phyloP scores from a whole-genome alignment of 306 rosid genomes.

The Gillenia trifoliata region DNA sequence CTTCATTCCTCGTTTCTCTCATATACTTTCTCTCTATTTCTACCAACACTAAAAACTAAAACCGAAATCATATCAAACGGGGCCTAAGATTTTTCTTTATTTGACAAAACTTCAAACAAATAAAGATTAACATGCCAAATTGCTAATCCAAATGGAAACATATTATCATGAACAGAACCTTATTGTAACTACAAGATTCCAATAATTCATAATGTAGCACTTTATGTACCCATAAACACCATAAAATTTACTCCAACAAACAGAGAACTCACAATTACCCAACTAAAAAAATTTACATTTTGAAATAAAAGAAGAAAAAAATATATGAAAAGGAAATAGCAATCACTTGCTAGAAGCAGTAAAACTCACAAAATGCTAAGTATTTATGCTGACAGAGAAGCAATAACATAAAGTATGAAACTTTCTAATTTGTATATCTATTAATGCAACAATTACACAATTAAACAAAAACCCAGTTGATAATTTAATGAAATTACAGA shows the following conservation, averaged over 20 bases:
- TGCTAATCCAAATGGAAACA: neutral
- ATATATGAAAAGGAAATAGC: neutral
- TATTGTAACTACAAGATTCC: no score
- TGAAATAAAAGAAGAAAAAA: neutral
- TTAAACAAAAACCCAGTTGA: slow-evolving; percentile 1
- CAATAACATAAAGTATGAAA: neutral
- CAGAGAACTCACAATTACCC: neutral
- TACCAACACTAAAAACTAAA: no score
- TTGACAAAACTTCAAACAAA: neutral
- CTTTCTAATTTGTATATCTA: no score
- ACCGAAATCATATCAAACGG: no score
- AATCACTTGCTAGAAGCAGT: neutral
- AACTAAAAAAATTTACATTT: neutral
- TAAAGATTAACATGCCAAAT: neutral
- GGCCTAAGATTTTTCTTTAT: no score
- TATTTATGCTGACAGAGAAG: neutral
- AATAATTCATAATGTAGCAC: neutral
- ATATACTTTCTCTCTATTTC: no score
- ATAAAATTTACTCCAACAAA: neutral
- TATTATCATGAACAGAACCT: no score
- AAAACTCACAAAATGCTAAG: neutral
- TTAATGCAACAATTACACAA: neutral
- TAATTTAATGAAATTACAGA: neutral
- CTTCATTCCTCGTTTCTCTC: no score
- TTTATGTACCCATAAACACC: slow-evolving; percentile 5